Conservation (phyloP, 768 basidiomycete species). For the Hortiboletus flavorubellus region DNA sequence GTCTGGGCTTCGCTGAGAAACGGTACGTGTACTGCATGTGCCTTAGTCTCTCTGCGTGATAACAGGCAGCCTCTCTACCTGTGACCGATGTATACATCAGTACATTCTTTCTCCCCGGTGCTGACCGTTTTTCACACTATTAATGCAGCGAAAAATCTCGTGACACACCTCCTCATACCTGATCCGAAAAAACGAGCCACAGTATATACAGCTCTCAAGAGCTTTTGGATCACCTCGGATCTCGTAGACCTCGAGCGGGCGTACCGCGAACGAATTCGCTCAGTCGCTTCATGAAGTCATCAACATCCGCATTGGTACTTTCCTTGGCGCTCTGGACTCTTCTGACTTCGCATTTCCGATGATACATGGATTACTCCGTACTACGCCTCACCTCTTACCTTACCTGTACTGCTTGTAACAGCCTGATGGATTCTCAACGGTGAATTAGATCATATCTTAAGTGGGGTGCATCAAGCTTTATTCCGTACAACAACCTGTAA, state of each 20-base stretch:
- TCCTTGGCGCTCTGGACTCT: not conserved
- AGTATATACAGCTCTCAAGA: constrained; percentile 55
- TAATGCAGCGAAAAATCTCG: constrained; percentile 49
- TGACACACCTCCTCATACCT: constrained; percentile 57
- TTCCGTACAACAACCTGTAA: constrained; percentile 3
- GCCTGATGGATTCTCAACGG: not conserved
- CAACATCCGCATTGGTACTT: not conserved
- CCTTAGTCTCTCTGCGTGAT: not conserved
- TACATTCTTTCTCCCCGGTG: not conserved
- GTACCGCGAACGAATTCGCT: constrained; percentile 53
- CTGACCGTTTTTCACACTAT: constrained; percentile 4
- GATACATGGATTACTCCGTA: not conserved
- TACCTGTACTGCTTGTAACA: constrained; percentile 1
- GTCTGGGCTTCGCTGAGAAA: constrained; percentile 57
- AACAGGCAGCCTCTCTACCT: not conserved
- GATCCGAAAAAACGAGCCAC: constrained; percentile 60
- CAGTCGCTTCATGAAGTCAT: constrained; percentile 8
- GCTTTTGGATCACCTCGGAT: constrained; percentile 66
- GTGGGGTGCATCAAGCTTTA: constrained; percentile 1
- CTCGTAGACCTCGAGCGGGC: constrained; percentile 55
- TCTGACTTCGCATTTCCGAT: not conserved
- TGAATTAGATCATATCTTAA: not conserved
- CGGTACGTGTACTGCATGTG: constrained; percentile 42
- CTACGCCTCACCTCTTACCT: not conserved
- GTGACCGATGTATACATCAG: not conserved